Conservation (phyloP, 1,284 basidiomycete genomes). For the Fistulinella staudtii region DNA sequence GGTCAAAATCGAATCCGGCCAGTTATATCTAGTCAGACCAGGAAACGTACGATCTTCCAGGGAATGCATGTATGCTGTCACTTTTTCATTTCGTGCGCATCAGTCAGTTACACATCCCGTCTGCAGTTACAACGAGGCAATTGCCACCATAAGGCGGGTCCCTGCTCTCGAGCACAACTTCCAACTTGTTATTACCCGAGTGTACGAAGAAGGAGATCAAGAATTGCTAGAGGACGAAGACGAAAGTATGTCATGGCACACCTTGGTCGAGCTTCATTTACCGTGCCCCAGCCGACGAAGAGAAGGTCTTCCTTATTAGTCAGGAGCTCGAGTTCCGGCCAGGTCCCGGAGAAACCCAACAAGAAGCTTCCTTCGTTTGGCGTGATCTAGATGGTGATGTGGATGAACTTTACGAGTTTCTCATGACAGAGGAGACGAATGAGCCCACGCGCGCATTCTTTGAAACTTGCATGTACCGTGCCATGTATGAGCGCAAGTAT, state of each 20-base stretch:
- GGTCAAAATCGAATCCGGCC: constrained; percentile 90
- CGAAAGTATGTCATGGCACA: constrained; percentile 65
- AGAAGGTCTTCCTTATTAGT: constrained; percentile 88
- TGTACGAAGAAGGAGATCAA: constrained; percentile 95
- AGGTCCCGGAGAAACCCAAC: constrained; percentile 68
- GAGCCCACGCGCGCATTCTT: constrained; percentile 84
- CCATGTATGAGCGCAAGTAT: constrained; percentile 92
- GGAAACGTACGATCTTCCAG: constrained; percentile 87
- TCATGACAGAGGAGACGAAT: constrained; percentile 70
- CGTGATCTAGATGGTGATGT: constrained; percentile 82
- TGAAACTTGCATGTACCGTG: constrained; percentile 90
- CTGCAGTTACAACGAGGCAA: constrained; percentile 89
- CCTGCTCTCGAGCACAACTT: constrained; percentile 85
- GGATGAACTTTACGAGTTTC: constrained; percentile 81
- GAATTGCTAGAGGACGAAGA: constrained; percentile 92
- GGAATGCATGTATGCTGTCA: constrained; percentile 88
- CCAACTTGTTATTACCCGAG: constrained; percentile 93
- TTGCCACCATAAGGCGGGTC: constrained; percentile 88
- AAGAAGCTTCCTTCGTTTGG: constrained; percentile 85
- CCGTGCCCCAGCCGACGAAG: constrained; percentile 70
- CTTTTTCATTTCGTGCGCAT: neutral
- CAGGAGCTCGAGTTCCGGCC: constrained; percentile 83
- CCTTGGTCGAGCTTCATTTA: constrained; percentile 5
- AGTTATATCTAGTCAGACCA: constrained; percentile 88
- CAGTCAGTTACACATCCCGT: constrained; percentile 6